These are phyloP conservation scores for Aspergillus panamensis DNA, from an alignment of 495 filamentous ascomycete species.

Conservation along the genomic window DNA sequence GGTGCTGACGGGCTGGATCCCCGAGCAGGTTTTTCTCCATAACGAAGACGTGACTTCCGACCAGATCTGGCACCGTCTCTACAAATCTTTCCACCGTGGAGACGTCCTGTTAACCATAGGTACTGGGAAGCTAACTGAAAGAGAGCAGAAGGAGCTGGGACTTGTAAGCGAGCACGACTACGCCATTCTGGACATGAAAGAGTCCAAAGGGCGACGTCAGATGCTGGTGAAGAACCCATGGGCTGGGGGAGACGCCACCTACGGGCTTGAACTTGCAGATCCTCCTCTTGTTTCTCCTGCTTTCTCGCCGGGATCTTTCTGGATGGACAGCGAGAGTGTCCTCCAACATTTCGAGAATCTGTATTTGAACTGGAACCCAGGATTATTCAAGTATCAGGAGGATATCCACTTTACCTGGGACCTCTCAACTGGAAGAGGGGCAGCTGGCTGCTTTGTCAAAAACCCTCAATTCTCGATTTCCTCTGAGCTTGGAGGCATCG, in stretches of 20 bases:
- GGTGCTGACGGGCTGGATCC: conserved; percentile 92
- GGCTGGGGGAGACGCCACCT: conserved; percentile 61
- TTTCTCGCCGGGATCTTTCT: conserved; percentile 70
- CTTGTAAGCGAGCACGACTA: conserved; percentile 91
- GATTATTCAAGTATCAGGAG: conserved; percentile 72
- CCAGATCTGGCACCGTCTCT: conserved; percentile 74
- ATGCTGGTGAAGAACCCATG: conserved; percentile 95
- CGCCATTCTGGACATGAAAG: conserved; percentile 77
- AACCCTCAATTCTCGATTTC: conserved; percentile 81
- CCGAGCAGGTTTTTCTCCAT: conserved; percentile 90
- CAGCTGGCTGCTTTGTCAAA: conserved; percentile 61
- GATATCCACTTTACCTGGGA: conserved; percentile 92
- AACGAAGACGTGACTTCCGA: conserved; percentile 71
- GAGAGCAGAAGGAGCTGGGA: conserved; percentile 75
- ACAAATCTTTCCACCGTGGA: conserved; percentile 66
- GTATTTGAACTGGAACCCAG: conserved; percentile 96
- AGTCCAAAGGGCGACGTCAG: conserved; percentile 56
- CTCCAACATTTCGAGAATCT: conserved; percentile 89
- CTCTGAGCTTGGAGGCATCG: conserved; percentile 51
- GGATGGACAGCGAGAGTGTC: conserved; percentile 83
- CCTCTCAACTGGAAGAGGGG: conserved; percentile 53
- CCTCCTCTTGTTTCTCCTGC: conserved; percentile 16
- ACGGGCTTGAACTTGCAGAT: conserved; percentile 13
- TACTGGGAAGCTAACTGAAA: conserved; percentile 70
- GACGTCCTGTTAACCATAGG: conserved; percentile 88